Conservation (phyloP, 1,284 basidiomycete species). For the Pseudozyma hubeiensis region DNA sequence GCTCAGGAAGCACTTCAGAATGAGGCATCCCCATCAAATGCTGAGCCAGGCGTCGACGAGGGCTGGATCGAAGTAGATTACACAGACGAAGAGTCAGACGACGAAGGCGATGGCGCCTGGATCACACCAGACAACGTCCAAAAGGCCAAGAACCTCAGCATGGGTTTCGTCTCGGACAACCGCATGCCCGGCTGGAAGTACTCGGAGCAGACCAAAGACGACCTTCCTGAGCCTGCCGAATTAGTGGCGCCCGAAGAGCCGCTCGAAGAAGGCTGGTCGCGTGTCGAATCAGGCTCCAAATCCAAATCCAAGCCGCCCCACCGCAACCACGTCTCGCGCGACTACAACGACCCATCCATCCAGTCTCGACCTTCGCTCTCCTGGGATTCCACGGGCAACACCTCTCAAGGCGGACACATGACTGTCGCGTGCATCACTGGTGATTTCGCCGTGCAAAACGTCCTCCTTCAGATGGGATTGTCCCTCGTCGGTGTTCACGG, state of each 20-base stretch:
- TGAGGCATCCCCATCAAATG: slow-evolving; percentile 7
- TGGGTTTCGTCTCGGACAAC: slow-evolving; percentile 73
- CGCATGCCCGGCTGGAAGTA: slow-evolving; percentile 49
- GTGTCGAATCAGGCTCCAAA: slow-evolving; percentile 40
- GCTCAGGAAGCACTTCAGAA: slow-evolving; percentile 36
- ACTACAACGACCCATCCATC: slow-evolving; percentile 65
- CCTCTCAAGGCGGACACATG: slow-evolving; percentile 73
- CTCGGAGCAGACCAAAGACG: slow-evolving; percentile 26
- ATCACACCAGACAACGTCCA: slow-evolving; percentile 91
- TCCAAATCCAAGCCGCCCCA: slow-evolving; percentile 17
- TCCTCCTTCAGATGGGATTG: slow-evolving; percentile 92
- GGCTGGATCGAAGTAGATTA: slow-evolving; percentile 70
- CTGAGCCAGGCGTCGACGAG: slow-evolving; percentile 18
- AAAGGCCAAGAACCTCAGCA: slow-evolving; percentile 86
- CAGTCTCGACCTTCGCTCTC: slow-evolving; percentile 40
- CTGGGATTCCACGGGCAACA: slow-evolving; percentile 50
- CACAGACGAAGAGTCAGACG: slow-evolving; percentile 81
- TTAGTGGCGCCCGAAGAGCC: slow-evolving; percentile 36
- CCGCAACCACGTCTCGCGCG: slow-evolving; percentile 70
- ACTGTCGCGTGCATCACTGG: slow-evolving; percentile 78
- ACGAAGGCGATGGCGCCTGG: slow-evolving; percentile 77
- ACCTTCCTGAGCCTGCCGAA: slow-evolving; percentile 25
- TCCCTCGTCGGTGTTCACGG: slow-evolving; percentile 92
- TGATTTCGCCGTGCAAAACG: slow-evolving; percentile 99
- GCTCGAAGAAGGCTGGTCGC: slow-evolving; percentile 45